These are phyloP conservation scores for Deinandra increscens DNA, from an alignment of 129 eudicot genomes.

Conservation along the genomic window DNA sequence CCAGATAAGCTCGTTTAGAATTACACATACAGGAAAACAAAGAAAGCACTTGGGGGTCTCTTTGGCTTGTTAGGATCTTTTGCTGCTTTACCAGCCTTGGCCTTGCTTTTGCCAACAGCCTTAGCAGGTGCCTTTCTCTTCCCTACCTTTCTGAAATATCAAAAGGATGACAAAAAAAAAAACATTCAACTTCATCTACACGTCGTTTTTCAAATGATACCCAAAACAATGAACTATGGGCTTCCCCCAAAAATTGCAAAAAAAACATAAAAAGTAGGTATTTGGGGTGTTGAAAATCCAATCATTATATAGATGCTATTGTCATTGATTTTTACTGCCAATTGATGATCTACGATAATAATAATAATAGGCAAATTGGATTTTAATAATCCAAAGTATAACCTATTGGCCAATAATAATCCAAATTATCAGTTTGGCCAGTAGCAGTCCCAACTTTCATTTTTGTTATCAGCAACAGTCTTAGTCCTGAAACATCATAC, in stretches of 20 bases:
- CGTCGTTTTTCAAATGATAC: background rate
- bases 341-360: background rate
- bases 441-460: no score
- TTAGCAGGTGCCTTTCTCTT: conserved; percentile 68
- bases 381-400: no score
- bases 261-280: background rate
- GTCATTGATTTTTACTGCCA: background rate
- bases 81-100: conserved; percentile 50
- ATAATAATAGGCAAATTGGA: no score
- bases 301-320: conserved; percentile 1
- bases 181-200: conserved; percentile 3
- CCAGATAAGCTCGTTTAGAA: no score
- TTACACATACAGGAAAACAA: conserved; percentile 80
- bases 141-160: conserved; percentile 62
- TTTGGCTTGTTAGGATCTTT: conserved; percentile 97
- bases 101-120: conserved; percentile 52
- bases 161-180: background rate
- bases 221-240: background rate
- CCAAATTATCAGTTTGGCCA: no score
- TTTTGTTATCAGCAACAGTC: no score
- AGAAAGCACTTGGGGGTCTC: conserved; percentile 98
- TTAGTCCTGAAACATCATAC: no score
- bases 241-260: background rate
- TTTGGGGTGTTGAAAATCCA: background rate
- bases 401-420: no score